Percentiles rank a stretch among this genome's conserved stretches.
phyloP scores from a whole-genome alignment of 257 asterid species.

The Eustoma russellianum region DNA sequence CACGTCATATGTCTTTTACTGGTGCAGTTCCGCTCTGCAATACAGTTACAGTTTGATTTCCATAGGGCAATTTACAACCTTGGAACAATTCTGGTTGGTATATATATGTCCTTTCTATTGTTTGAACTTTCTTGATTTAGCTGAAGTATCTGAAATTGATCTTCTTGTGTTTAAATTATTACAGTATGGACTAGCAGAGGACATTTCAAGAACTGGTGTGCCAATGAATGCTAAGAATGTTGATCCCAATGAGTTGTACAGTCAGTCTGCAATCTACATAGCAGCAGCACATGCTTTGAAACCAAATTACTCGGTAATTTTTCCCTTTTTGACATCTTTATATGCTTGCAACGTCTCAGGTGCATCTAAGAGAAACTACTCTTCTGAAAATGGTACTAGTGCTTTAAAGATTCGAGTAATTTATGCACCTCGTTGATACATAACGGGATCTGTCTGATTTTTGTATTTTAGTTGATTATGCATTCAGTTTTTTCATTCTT shows the following conservation, averaged over 20 bases:
- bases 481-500: too few species aligned
- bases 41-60: conserved; percentile 93
- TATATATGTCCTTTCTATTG: background rate
- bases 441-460: too few species aligned
- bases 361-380: too few species aligned
- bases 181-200: conserved; percentile 99
- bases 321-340: conserved; percentile 8
- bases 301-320: conserved; percentile 78
- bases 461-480: too few species aligned
- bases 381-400: too few species aligned
- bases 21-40: conserved; percentile 93
- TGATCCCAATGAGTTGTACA: conserved; percentile 84
- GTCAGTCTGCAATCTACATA: conserved; percentile 92
- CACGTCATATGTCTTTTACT: conserved; percentile 6
- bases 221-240: conserved; percentile 51
- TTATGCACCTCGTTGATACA: too few species aligned
- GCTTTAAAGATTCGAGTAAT: too few species aligned
- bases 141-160: conserved; percentile 6
- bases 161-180: conserved; percentile 20
- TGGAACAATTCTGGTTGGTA: conserved; percentile 96
- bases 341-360: too few species aligned
- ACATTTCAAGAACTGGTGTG: conserved; percentile 89
- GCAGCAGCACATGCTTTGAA: conserved; percentile 99
- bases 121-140: background rate
- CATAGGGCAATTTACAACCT: conserved; percentile 99